Evolutionary conservation across 257 asterid genomes (phyloP).

Genomic region (Rauvolfia tetraphylla): DNA sequence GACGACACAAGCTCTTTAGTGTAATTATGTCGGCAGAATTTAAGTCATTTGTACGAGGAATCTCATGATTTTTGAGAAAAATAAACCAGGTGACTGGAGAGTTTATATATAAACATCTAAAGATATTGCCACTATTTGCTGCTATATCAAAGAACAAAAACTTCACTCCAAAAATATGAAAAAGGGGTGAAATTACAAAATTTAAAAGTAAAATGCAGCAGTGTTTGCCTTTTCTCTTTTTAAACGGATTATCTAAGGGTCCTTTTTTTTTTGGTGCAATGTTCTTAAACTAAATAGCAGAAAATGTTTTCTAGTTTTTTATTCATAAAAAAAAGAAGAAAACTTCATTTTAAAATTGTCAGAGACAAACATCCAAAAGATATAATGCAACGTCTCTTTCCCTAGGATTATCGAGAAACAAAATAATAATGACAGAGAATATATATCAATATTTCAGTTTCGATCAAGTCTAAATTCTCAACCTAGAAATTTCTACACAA

Average conservation of each 20-base stretch:
- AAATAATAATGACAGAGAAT: not conserved
- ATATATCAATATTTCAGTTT: not conserved
- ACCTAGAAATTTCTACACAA: not conserved
- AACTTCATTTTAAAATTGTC: not conserved
- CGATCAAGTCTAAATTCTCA: not conserved
- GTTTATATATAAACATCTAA: not conserved
- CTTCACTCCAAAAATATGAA: too few relatives aligned
- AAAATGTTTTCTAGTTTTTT: too few relatives aligned
- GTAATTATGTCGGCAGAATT: not conserved
- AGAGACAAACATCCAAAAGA: not conserved
- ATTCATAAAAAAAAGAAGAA: not conserved
- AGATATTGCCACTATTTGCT: not conserved
- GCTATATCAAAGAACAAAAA: too few relatives aligned
- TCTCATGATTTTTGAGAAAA: not conserved
- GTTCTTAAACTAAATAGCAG: too few relatives aligned
- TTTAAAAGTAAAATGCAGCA: too few relatives aligned
- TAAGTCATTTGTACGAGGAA: slow-evolving; percentile 1
- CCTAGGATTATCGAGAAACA: not conserved
- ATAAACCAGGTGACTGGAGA: not conserved
- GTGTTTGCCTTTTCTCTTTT: too few relatives aligned
- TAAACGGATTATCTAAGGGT: too few relatives aligned
- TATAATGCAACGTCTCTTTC: not conserved
- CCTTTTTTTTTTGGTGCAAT: too few relatives aligned
- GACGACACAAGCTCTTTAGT: not conserved
- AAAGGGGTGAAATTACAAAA: too few relatives aligned